Base-by-base conservation (phyloP, 1,284 basidiomycete genomes). In the Laetiporus sulphureus region DNA sequence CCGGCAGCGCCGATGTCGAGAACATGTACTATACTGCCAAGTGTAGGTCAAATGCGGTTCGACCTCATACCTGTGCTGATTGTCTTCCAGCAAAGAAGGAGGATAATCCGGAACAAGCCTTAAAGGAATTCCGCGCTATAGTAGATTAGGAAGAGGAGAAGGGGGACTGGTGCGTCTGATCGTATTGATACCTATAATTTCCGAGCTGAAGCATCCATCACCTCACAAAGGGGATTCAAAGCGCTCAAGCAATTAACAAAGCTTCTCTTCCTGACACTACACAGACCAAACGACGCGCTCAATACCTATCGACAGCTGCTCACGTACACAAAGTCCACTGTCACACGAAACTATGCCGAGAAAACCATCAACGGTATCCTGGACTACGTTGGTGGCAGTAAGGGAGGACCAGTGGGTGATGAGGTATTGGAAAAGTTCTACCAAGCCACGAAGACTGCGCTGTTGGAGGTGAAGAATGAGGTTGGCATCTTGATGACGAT, bases 1-100 rank as follows among this genome's bases (percentile, higher is more conserved):
- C 82, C 8, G 89, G 77, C 30, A 87, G 80, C 45, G 89, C 84
- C n/a, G 94, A 97, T 62, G 81, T 97, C 34, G 96, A 99, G 71
- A 99, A 99, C 60, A 82, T 93, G 76, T 99, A 99, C 68, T 99
- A 99, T 66, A 88, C 85, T 39, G 96, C 96, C 10, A 99, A 99
- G 63, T 82, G 91, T 95, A 53, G 47, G n/a, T n/a, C n/a, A n/a
- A n/a, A n/a, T n/a, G n/a, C n/a, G n/a, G n/a, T n/a, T n/a, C n/a
- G n/a, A n/a, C n/a, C n/a, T n/a, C n/a, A n/a, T n/a, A n/a, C n/a
- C n/a, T 18, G 2, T 22, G 22, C 13, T 31, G 15, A 40, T 42
- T 20, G 29, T 44, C 16, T n/a, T 41, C 35, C 54, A 95, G 93
- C 81, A 31, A 84, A 92, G 65, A 97, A 97, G 60, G 90, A 92